Conservation (phyloP, 768 basidiomycete genomes). For the Russula abietina region DNA sequence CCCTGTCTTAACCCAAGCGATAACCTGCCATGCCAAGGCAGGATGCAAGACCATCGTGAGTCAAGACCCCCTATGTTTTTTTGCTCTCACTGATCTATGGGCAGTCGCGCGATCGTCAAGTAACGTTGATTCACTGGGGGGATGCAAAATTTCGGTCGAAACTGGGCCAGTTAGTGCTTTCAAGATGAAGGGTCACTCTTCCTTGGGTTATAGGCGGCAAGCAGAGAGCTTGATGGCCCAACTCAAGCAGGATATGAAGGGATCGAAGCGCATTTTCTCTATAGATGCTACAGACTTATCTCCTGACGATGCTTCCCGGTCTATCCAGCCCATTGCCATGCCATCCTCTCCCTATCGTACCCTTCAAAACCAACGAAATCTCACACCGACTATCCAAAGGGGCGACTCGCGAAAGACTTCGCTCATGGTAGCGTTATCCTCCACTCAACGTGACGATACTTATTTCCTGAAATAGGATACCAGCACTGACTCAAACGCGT, state of each 20-base stretch:
- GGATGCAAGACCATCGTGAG: background rate
- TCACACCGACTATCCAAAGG: background rate
- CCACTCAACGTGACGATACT: constrained; percentile 33
- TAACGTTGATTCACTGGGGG: background rate
- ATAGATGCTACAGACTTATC: constrained; percentile 54
- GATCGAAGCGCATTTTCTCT: constrained; percentile 66
- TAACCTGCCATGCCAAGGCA: background rate
- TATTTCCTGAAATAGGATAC: constrained; percentile 38
- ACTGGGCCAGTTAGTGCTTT: constrained; percentile 25
- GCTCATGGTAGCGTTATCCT: background rate
- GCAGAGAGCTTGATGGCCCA: constrained; percentile 81
- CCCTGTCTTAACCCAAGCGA: background rate
- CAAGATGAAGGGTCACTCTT: constrained; percentile 44
- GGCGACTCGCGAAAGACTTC: background rate
- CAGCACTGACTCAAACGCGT: constrained; percentile 37
- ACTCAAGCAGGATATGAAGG: constrained; percentile 73
- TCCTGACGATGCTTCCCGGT: background rate
- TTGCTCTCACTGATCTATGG: background rate
- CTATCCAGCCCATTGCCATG: background rate
- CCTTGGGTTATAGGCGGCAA: constrained; percentile 65
- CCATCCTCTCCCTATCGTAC: background rate
- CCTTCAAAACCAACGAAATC: background rate
- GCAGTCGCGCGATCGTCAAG: background rate
- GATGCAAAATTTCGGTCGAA: background rate
- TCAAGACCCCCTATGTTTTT: background rate